phyloP scores from a whole-genome alignment of 371 early-diverging fungal species.

The Actinomortierella wolfii region DNA sequence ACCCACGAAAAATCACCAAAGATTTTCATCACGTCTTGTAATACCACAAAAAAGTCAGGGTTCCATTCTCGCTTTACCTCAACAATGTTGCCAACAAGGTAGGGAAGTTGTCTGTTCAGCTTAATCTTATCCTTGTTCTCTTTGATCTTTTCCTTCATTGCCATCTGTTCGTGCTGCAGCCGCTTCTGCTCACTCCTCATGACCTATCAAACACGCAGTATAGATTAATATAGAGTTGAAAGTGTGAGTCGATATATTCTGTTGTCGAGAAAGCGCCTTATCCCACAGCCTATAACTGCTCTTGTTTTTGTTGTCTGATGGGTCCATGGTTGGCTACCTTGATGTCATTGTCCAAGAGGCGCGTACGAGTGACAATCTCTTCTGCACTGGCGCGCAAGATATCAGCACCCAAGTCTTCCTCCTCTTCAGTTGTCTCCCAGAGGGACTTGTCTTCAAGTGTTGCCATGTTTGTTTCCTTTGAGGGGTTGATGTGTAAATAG shows the following conservation, averaged over 20 bases:
- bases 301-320: neutral
- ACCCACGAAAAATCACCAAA: no score
- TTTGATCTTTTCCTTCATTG: constrained; percentile 93
- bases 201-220: constrained; percentile 53
- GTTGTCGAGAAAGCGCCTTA: no score
- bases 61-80: constrained; percentile 74
- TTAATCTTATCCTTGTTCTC: constrained; percentile 99
- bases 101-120: constrained; percentile 98
- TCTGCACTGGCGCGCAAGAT: constrained; percentile 88
- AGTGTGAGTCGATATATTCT: no score
- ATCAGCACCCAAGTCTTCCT: constrained; percentile 87
- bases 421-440: constrained; percentile 62
- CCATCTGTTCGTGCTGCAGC: constrained; percentile 86
- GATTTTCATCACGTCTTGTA: no score
- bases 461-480: constrained; percentile 48
- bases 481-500: neutral
- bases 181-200: constrained; percentile 91
- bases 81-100: constrained; percentile 98
- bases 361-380: constrained; percentile 90
- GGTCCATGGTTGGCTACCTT: constrained; percentile 62
- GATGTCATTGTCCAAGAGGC: constrained; percentile 96
- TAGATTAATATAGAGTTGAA: no score
- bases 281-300: no score
- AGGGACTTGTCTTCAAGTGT: constrained; percentile 73
- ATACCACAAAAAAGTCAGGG: neutral